These are phyloP conservation scores for Kitagawia praeruptora DNA, from an alignment of 129 eudicot genomes.

Conservation along the genomic window DNA sequence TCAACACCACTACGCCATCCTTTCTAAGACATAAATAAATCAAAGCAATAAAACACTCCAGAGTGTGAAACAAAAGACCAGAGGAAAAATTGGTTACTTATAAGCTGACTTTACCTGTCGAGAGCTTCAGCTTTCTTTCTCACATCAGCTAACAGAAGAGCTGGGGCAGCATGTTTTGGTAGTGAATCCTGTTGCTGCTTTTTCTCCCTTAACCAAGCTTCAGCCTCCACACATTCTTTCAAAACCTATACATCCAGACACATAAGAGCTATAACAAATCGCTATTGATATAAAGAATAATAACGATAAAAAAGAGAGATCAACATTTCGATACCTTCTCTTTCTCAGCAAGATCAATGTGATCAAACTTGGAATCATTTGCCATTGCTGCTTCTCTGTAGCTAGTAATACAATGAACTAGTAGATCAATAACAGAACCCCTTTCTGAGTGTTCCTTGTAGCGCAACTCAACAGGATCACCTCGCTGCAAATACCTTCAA, in stretches of 20 bases:
- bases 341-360: constrained; percentile 67
- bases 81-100: background rate
- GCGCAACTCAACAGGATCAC: constrained; percentile 80
- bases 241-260: constrained; percentile 36
- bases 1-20: background rate
- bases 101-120: constrained; percentile 41
- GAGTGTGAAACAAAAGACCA: background rate
- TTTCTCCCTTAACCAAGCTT: constrained; percentile 81
- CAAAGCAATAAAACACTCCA: background rate
- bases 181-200: constrained; percentile 60
- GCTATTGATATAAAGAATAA: background rate
- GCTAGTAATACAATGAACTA: constrained; percentile 38
- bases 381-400: constrained; percentile 73
- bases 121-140: constrained; percentile 64
- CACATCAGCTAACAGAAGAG: constrained; percentile 61
- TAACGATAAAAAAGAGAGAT: background rate
- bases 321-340: constrained; percentile 51
- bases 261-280: background rate
- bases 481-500: constrained; percentile 39
- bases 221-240: constrained; percentile 69
- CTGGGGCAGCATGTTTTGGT: constrained; percentile 57
- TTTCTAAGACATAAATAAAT: background rate
- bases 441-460: constrained; percentile 68
- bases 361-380: constrained; percentile 70
- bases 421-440: constrained; percentile 47